A percentile compares a stretch with the other conserved stretches of the same genome.
These are phyloP conservation scores for Lippia alba DNA, from an alignment of 305 asterid species.

Conservation along the genomic window DNA sequence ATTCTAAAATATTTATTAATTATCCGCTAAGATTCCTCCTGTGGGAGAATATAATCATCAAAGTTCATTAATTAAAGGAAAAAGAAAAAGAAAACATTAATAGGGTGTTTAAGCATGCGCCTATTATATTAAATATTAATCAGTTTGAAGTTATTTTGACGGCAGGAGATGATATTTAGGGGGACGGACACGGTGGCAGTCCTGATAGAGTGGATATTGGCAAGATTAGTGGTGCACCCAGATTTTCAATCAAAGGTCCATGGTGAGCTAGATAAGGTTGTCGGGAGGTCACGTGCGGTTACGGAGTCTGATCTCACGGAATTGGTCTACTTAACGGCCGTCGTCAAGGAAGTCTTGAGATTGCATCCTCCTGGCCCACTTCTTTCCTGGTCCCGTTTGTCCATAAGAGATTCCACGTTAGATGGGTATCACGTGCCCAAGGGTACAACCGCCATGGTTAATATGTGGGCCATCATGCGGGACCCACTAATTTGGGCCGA, in stretches of 20 bases:
- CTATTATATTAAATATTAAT: conserved; percentile 7
- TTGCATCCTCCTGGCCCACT: conserved; percentile 93
- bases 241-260: conserved; percentile 70
- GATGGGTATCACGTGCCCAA: conserved; percentile 74
- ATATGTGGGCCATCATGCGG: conserved; percentile 90
- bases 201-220: conserved; percentile 79
- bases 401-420: conserved; percentile 59
- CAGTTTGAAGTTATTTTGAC: too few relatives aligned
- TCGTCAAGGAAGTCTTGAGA: conserved; percentile 75
- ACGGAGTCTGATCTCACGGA: conserved; percentile 61
- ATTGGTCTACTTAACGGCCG: conserved; percentile 65
- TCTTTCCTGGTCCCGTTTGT: conserved; percentile 83
- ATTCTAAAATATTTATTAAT: not conserved
- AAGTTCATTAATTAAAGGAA: not conserved
- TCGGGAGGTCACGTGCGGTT: conserved; percentile 62
- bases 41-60: not conserved
- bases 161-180: conserved; percentile 91
- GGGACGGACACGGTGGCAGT: conserved; percentile 91
- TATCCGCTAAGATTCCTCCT: conserved; percentile 12
- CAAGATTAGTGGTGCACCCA: conserved; percentile 69
- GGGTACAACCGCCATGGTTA: conserved; percentile 84
- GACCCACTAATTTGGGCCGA: conserved; percentile 68
- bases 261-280: conserved; percentile 60
- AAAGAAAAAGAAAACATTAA: too few relatives aligned
- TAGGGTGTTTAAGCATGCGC: conserved; percentile 11